Evolutionary conservation across 495 filamentous ascomycete species (phyloP).

Genomic region (Hypoxylon crocopeplum): DNA sequence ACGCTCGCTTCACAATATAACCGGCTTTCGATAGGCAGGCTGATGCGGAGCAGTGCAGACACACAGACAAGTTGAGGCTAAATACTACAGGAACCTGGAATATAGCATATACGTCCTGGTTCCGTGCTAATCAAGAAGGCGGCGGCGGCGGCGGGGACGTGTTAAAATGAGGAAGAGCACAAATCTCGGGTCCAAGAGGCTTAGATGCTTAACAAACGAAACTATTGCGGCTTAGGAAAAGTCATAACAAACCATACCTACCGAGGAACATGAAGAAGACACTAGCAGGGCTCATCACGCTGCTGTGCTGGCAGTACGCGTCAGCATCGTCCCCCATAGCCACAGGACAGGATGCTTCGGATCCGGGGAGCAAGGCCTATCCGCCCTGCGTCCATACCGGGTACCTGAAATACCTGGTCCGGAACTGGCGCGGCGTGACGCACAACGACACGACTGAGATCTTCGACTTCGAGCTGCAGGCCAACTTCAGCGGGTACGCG

Average conservation of each 20-base stretch:
- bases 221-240: too few relatives aligned
- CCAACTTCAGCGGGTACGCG: slow-evolving; percentile 19
- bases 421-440: slow-evolving; percentile 19
- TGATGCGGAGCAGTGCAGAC: too few relatives aligned
- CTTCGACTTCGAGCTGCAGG: slow-evolving; percentile 13
- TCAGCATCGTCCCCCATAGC: not conserved
- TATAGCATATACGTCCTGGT: too few relatives aligned
- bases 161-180: too few relatives aligned
- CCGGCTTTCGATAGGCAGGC: too few relatives aligned
- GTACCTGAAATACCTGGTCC: slow-evolving; percentile 15
- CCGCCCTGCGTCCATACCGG: slow-evolving; percentile 6
- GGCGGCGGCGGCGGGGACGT: too few relatives aligned
- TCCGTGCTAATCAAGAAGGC: too few relatives aligned
- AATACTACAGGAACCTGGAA: too few relatives aligned
- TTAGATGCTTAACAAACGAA: too few relatives aligned
- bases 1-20: too few relatives aligned
- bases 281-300: not conserved
- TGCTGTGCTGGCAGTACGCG: slow-evolving; percentile 1
- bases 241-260: not conserved
- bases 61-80: too few relatives aligned
- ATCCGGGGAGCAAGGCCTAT: not conserved
- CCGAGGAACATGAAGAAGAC: not conserved
- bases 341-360: not conserved
- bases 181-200: too few relatives aligned
- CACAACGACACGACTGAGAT: slow-evolving; percentile 9